phyloP scores from a whole-genome alignment of 1,139 yeast species.

The Candida mesenterica region DNA sequence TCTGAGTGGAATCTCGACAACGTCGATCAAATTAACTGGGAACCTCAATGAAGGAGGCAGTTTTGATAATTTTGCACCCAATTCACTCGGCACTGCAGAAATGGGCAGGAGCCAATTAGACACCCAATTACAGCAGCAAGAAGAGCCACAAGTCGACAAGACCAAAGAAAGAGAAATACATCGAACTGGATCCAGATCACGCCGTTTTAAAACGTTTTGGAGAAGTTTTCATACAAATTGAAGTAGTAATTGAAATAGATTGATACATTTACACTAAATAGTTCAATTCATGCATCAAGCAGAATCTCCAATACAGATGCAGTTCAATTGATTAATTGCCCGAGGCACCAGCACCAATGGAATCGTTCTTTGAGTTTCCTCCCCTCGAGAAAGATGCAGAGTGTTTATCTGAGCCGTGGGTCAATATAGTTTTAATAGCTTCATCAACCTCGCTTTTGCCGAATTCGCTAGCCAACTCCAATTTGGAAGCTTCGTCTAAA shows the following conservation, averaged over 20 bases:
- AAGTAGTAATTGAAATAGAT: too few species aligned
- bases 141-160: too few species aligned
- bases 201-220: too few species aligned
- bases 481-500: constrained; percentile 69
- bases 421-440: constrained; percentile 53
- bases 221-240: too few species aligned
- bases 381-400: constrained; percentile 12
- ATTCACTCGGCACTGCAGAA: too few species aligned
- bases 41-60: too few species aligned
- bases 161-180: too few species aligned
- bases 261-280: too few species aligned
- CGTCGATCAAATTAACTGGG: not conserved
- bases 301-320: not conserved
- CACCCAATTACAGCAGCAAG: too few species aligned
- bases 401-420: constrained; percentile 52
- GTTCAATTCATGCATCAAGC: too few species aligned
- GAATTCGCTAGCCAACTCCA: constrained; percentile 63
- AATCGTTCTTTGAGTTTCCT: constrained; percentile 30
- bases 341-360: constrained; percentile 34
- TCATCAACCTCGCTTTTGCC: constrained; percentile 51
- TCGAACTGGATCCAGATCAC: too few species aligned
- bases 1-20: not conserved
- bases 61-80: not conserved
- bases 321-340: constrained; percentile 29
- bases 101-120: too few species aligned